These are phyloP conservation scores for Carex arenaria DNA, from an alignment of 202 grass and related monocot genomes.

Conservation along the genomic window DNA sequence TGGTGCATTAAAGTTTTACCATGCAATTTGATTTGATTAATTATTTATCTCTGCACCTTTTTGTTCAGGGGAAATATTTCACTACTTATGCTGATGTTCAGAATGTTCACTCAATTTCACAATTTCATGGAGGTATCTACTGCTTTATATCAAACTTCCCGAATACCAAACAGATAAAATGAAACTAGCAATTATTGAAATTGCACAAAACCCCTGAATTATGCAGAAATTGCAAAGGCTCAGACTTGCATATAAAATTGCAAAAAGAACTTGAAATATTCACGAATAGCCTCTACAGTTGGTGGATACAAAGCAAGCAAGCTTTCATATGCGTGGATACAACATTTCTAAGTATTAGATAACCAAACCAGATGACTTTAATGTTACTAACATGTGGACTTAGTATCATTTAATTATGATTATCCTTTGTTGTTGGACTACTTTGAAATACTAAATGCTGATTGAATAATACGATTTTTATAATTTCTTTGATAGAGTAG, in stretches of 20 bases:
- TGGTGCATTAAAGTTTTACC: not conserved
- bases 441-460: not conserved
- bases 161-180: not conserved
- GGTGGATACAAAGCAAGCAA: not conserved
- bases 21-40: constrained; percentile 12
- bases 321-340: not conserved
- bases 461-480: not conserved
- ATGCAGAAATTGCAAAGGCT: constrained; percentile 5
- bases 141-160: not conserved
- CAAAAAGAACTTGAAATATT: not conserved
- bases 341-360: not conserved
- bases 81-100: constrained; percentile 79
- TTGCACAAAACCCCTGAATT: not conserved
- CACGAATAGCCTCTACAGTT: not conserved
- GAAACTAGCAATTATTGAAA: not conserved
- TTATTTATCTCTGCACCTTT: constrained; percentile 16
- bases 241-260: not conserved
- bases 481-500: not conserved
- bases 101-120: constrained; percentile 99
- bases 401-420: not conserved
- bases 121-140: constrained; percentile 98
- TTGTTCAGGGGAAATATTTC: constrained; percentile 88
- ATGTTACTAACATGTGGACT: not conserved
- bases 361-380: not conserved
- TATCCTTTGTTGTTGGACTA: not conserved